Conservation (phyloP, 1,284 basidiomycete genomes). For the Inonotus obliquus region DNA sequence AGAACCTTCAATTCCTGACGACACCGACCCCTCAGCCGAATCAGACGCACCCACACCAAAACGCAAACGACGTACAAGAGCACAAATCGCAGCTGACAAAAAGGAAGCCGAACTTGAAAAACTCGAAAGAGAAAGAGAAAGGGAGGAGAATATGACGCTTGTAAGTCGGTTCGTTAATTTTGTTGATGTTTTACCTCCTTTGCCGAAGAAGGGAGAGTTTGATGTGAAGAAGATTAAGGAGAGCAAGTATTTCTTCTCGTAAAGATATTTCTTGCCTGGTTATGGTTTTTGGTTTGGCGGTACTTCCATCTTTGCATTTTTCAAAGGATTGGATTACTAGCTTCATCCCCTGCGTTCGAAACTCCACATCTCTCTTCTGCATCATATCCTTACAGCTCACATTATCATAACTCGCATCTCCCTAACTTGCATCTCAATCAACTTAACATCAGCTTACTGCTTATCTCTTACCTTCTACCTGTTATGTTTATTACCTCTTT, state of each 20-base stretch:
- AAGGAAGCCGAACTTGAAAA: background rate
- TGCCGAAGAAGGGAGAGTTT: slow-evolving; percentile 87
- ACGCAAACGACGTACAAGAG: background rate
- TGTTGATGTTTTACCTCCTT: slow-evolving; percentile 72
- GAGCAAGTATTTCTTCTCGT: slow-evolving; percentile 91
- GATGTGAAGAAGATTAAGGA: slow-evolving; percentile 81
- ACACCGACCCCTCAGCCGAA: too few species aligned
- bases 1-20: background rate
- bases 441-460: background rate
- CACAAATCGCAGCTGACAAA: too few species aligned
- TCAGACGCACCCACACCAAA: too few species aligned
- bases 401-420: too few species aligned
- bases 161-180: slow-evolving; percentile 69
- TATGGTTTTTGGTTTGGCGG: background rate
- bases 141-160: background rate
- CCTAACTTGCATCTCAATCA: too few species aligned
- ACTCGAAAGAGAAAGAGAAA: background rate
- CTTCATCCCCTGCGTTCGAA: background rate
- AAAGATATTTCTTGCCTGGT: slow-evolving; percentile 21
- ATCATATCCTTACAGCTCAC: background rate
- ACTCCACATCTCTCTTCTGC: background rate
- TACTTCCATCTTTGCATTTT: background rate
- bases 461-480: background rate
- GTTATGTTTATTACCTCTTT: slow-evolving; percentile 11
- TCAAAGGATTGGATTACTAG: too few species aligned